Evolutionary conservation across 176 grass and related monocot genomes (phyloP), one percentile per base, ranked within the genome.

Genomic region (Rhipidocladum racemiflorum): DNA sequence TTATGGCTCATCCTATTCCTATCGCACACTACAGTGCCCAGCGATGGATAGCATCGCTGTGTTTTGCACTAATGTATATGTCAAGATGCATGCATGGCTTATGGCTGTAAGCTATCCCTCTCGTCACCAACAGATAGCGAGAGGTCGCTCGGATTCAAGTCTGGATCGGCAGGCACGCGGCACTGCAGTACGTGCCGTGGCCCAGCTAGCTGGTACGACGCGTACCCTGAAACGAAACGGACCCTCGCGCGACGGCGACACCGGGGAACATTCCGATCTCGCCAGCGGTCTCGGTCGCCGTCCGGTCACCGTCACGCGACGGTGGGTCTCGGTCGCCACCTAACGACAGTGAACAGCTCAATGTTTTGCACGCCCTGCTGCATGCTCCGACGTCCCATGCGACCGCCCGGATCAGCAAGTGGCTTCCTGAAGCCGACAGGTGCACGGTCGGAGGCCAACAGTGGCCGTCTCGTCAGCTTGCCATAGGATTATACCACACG

Each of bases 261-360:
- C 25, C 0, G 44, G 77, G 76, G 27, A 61, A 75, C 87, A 85
- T 85, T 75, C 70, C 81, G 60, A 84, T 88, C 75, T 42, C 53
- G 43, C 42, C 72, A 51, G 62, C 54, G 85, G 77, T 54, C 38
- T 13, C 24, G 27, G 32, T 66, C 70, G 61, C 53, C 62, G 78
- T 48, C 21, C 34, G 32, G 6, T 83, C 80, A 55, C 80, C 67
- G 28, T 88, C 83, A 23, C 16, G 75, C 54, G 28, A 61, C 83
- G 78, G 51, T 4, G 28, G 10, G 3, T 42, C 56, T 18, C 34
- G 34, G 57, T 6, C 4, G 4, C 55, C 8, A 23, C 65, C n/a
- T 4, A 55, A 46, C 80, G 32, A 40, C 29, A 50, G 39, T 0
- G 9, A 60, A 40, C 40, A 61, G 72, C 53, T 59, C 55, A 8